Evolutionary conservation across 2,329 filamentous ascomycete genomes (phyloP).

Genomic region (Aureobasidium sp.): DNA sequence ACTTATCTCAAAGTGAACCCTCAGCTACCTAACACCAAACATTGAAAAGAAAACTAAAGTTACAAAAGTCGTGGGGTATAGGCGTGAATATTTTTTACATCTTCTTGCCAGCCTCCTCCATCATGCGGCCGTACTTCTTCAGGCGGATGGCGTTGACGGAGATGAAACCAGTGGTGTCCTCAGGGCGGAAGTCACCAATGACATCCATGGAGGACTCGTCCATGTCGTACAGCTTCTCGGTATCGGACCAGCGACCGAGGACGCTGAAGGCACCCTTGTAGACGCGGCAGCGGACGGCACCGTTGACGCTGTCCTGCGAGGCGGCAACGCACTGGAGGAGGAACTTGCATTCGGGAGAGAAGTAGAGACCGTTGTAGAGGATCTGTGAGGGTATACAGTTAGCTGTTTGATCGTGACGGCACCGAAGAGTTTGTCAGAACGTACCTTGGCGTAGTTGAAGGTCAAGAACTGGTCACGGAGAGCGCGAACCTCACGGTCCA

Average conservation of each 20-base stretch:
- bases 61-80: constrained; percentile 6
- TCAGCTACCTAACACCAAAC: background rate
- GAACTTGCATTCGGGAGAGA: constrained; percentile 63
- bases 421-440: constrained; percentile 20
- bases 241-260: constrained; percentile 51
- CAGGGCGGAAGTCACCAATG: constrained; percentile 57
- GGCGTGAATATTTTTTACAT: constrained; percentile 19
- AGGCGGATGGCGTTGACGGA: constrained; percentile 56
- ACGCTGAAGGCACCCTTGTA: constrained; percentile 61
- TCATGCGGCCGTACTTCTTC: constrained; percentile 35
- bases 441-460: constrained; percentile 48
- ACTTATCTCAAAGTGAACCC: background rate
- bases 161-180: constrained; percentile 61
- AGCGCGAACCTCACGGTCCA: constrained; percentile 59
- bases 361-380: constrained; percentile 57
- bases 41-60: background rate
- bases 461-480: constrained; percentile 65
- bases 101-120: constrained; percentile 27
- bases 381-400: constrained; percentile 17
- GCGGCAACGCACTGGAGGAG: constrained; percentile 55
- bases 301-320: constrained; percentile 53
- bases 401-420: constrained; percentile 14
- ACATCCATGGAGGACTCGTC: constrained; percentile 62
- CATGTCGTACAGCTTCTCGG: constrained; percentile 61
- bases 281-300: constrained; percentile 50